Base-by-base conservation (phyloP, 805 yeast genomes). In the Pichia manshurica region DNA sequence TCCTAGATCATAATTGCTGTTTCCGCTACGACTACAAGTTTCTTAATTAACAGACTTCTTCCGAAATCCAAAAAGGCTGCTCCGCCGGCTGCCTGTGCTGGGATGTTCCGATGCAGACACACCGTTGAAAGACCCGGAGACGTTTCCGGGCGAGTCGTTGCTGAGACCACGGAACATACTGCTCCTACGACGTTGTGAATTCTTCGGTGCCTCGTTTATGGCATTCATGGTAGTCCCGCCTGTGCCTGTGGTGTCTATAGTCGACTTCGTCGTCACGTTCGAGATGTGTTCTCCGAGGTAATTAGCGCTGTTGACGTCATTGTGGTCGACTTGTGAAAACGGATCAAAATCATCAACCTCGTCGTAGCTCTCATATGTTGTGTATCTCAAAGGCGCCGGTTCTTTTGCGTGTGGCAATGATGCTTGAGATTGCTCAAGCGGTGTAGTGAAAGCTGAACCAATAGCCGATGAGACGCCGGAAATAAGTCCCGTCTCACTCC, bases 61-160 rank as follows among this genome's bases (percentile, higher is more conserved):
- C 29, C 43, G 10, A 13, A 39, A 39, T 7, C 43, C 34, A 25
- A 39, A 39, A 6, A 39, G 5, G 21, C 43, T 39, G 15, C 34
- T n/a, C 13, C 35, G 6, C 8, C 34, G 8, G 17, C 29, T 39
- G 31, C 17, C 28, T 10, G 29, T 25, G 10, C 10, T 25, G 7
- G 29, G 7, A 25, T 25, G 10, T 25, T 25, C 29, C 29, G 29
- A 25, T 25, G 29, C 10, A 25, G 29, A 25, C 29, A 25, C 17
- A 22, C 44, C 33, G n/a, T 22, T 35, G 20, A 8, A 10, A 25
- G 29, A 25, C 10, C 29, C 29, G 10, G 29, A 7, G 29, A 25
- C 29, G 29, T 7, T 25, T 7, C 10, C 10, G 29, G 7, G 29
- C 10, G 29, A 25, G 10, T 25, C 29, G 10, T 25, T 25, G 29